phyloP scores from a whole-genome alignment of 2,329 filamentous ascomycete genomes.

The Furcasterigmium sp. region DNA sequence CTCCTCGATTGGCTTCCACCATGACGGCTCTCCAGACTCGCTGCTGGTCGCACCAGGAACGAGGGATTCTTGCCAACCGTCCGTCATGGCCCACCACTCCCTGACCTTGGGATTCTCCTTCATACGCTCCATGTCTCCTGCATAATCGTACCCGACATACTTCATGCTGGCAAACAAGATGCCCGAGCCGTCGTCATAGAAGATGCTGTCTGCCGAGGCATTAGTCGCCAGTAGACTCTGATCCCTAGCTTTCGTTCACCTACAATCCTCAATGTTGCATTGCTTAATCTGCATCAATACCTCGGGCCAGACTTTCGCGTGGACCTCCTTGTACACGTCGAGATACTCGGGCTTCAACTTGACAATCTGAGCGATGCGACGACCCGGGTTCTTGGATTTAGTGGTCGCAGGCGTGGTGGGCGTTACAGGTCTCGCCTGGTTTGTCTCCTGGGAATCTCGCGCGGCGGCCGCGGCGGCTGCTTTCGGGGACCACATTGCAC shows the following conservation, averaged over 20 bases:
- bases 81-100: slow-evolving; percentile 80
- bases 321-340: slow-evolving; percentile 67
- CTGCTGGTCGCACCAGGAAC: slow-evolving; percentile 55
- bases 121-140: slow-evolving; percentile 73
- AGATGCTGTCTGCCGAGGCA: slow-evolving; percentile 59
- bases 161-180: slow-evolving; percentile 74
- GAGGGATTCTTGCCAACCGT: slow-evolving; percentile 64
- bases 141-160: slow-evolving; percentile 69
- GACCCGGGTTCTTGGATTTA: slow-evolving; percentile 34
- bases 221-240: not conserved
- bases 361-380: slow-evolving; percentile 64
- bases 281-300: slow-evolving; percentile 71
- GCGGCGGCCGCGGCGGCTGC: not conserved
- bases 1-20: slow-evolving; percentile 67
- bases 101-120: slow-evolving; percentile 64
- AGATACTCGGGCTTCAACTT: slow-evolving; percentile 63
- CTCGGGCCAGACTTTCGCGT: slow-evolving; percentile 71
- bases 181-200: slow-evolving; percentile 55
- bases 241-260: slow-evolving; percentile 15
- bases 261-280: slow-evolving; percentile 70
- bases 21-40: slow-evolving; percentile 53
- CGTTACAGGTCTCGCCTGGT: not conserved
- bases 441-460: not conserved
- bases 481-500: not conserved
- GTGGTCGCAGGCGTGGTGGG: slow-evolving; percentile 4